Conservation (phyloP, 768 basidiomycete genomes). For the Kwoniella europaea region DNA sequence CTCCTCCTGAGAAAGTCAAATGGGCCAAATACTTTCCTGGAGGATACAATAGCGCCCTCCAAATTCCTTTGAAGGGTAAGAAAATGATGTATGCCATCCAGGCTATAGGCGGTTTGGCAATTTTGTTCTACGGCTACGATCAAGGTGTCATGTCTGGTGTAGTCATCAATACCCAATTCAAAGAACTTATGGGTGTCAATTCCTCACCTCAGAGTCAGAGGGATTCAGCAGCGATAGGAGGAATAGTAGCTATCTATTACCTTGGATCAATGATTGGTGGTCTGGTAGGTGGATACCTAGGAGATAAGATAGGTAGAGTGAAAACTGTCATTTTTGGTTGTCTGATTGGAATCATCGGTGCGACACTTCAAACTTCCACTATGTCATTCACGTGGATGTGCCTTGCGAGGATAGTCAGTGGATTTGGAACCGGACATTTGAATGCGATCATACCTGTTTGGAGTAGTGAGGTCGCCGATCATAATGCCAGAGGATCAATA, state of each 20-base stretch:
- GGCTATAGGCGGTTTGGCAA: conserved; percentile 29
- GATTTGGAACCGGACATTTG: conserved; percentile 37
- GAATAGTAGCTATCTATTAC: conserved; percentile 47
- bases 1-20: conserved; percentile 4
- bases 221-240: conserved; percentile 29
- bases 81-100: conserved; percentile 29
- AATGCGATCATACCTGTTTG: conserved; percentile 52
- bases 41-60: conserved; percentile 9
- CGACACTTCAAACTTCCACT: conserved; percentile 36
- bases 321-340: conserved; percentile 38
- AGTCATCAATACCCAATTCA: conserved; percentile 38
- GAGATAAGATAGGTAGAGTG: conserved; percentile 40
- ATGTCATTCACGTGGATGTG: conserved; percentile 42
- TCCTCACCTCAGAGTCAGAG: conserved; percentile 12
- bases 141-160: conserved; percentile 23
- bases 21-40: conserved; percentile 23
- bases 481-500: conserved; percentile 38
- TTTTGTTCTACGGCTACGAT: conserved; percentile 42
- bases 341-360: conserved; percentile 41
- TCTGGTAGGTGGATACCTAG: conserved; percentile 38
- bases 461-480: conserved; percentile 39
- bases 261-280: conserved; percentile 40
- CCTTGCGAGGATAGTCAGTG: conserved; percentile 36
- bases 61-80: conserved; percentile 17
- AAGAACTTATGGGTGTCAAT: conserved; percentile 34